phyloP scores from a whole-genome alignment of 805 yeast species.

The Sungouiella blattae region DNA sequence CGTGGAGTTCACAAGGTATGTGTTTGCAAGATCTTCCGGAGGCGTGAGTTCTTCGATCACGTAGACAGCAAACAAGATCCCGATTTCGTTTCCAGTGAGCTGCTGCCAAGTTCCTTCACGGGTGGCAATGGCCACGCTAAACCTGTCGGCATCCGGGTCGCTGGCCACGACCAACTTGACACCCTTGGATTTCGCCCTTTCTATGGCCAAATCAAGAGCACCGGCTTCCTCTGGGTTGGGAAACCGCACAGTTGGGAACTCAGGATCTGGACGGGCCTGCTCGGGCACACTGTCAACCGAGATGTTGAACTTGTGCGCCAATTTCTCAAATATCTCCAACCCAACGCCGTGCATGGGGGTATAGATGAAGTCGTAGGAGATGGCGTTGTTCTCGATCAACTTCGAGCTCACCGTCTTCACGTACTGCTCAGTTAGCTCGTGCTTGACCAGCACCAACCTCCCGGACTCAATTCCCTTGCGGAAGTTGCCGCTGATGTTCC shows the following conservation, averaged over 20 bases:
- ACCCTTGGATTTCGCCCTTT: conserved; percentile 50
- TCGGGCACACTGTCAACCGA: conserved; percentile 46
- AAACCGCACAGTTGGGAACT: conserved; percentile 78
- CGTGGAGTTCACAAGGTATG: conserved; percentile 77
- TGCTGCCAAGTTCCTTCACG: conserved; percentile 59
- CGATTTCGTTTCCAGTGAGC: conserved; percentile 88
- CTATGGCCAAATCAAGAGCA: conserved; percentile 72
- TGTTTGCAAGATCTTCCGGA: conserved; percentile 22
- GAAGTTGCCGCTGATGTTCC: conserved; percentile 44
- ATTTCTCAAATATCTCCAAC: conserved; percentile 48
- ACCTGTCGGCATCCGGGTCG: conserved; percentile 97
- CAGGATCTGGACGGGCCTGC: conserved; percentile 79
- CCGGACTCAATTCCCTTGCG: conserved; percentile 16
- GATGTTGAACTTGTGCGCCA: conserved; percentile 35
- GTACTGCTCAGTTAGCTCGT: conserved; percentile 43
- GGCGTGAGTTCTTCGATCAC: conserved; percentile 36
- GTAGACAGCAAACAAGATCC: conserved; percentile 74
- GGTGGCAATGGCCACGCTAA: conserved; percentile 68
- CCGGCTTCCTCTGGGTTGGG: conserved; percentile 98
- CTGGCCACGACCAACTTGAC: conserved; percentile 70
- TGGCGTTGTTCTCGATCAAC: conserved; percentile 26
- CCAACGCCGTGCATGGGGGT: conserved; percentile 99
- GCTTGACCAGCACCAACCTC: conserved; percentile 39
- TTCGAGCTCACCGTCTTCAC: conserved; percentile 20
- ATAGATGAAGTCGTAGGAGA: conserved; percentile 58